These are phyloP conservation scores for Saturnispora galanensis DNA, from an alignment of 805 yeast species.

Conservation along the genomic window DNA sequence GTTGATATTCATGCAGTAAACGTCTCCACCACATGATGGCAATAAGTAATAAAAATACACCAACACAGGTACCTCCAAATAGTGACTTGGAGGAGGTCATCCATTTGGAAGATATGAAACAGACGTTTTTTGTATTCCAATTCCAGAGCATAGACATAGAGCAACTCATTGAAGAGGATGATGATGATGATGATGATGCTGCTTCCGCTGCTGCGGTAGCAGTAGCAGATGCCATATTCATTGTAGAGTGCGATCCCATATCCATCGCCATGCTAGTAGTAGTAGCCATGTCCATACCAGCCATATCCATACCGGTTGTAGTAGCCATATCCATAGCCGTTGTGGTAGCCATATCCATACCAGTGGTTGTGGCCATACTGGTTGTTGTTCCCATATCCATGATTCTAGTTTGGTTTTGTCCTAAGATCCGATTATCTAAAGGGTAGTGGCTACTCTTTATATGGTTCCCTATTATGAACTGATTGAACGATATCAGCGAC, in stretches of 20 bases:
- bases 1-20: constrained; percentile 10
- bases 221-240: not conserved
- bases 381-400: constrained; percentile 8
- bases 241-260: not conserved
- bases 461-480: not conserved
- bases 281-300: no score
- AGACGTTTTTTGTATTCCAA: constrained; percentile 14
- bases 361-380: constrained; percentile 6
- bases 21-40: constrained; percentile 16
- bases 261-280: constrained; percentile 7
- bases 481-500: no score
- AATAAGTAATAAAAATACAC: constrained; percentile 11
- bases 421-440: no score
- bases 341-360: constrained; percentile 3
- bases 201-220: not conserved
- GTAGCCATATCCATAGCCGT: not conserved
- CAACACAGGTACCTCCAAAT: constrained; percentile 17
- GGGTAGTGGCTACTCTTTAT: not conserved
- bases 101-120: constrained; percentile 14
- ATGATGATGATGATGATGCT: constrained; percentile 1
- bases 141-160: constrained; percentile 18
- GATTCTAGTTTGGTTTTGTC: no score
- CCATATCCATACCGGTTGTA: constrained; percentile 2
- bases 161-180: constrained; percentile 8
- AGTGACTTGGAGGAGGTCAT: constrained; percentile 12